Percentiles rank a stretch among this genome's conserved stretches.
Conservation (phyloP, 2,329 filamentous ascomycete genomes). For the Sporothrix variecibatus region DNA sequence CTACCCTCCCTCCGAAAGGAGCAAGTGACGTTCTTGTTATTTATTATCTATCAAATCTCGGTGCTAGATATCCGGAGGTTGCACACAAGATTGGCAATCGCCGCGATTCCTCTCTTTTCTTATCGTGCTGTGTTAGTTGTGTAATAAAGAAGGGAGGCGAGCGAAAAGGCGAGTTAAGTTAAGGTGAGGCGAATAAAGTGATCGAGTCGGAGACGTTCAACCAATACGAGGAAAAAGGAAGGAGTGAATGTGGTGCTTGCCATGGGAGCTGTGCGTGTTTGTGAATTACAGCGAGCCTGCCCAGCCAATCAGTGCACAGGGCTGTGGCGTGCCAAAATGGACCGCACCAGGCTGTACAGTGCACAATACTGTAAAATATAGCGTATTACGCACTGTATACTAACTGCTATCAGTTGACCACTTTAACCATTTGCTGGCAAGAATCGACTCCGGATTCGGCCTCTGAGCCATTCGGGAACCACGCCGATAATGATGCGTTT, state of each 20-base stretch:
- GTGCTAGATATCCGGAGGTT: not conserved
- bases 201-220: not conserved
- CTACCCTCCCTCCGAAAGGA: not conserved
- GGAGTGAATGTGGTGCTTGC: not conserved
- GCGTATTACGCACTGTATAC: not conserved
- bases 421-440: not conserved
- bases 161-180: not conserved
- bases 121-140: not conserved
- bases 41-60: not conserved
- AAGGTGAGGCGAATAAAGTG: not conserved
- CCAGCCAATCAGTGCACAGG: constrained; percentile 11
- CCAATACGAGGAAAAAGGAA: not conserved
- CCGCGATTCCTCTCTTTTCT: not conserved
- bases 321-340: constrained; percentile 6
- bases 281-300: not conserved
- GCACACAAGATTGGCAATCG: constrained; percentile 9
- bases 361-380: not conserved
- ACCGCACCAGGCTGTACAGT: not conserved
- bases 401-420: not conserved
- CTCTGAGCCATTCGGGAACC: not conserved
- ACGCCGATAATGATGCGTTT: not conserved
- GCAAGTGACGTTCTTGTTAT: not conserved
- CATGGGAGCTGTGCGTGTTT: not conserved
- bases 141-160: constrained; percentile 7
- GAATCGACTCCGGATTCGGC: constrained; percentile 3